Evolutionary conservation across 83 land plant genomes (phyloP), one percentile per base, ranked within the genome.

Genomic region (Larix sibirica): DNA sequence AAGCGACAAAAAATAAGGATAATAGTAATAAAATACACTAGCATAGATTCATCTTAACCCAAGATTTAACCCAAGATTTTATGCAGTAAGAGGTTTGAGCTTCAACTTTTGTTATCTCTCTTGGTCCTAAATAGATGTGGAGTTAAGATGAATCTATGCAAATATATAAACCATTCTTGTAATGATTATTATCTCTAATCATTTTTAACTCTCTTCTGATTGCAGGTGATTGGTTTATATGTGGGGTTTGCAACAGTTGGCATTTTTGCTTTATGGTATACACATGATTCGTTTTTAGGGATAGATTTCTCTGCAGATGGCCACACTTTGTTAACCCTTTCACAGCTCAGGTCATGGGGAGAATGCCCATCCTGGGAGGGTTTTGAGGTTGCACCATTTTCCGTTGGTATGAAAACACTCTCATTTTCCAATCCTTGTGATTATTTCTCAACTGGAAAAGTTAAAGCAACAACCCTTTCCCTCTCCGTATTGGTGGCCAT

Each of bases 211-310:
- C 56, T 50, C 56, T 50, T 10, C 54, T 47, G 54, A 14, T 23
- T 83, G 80, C 91, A 96, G 98, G 98, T 92, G 2, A 91, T 96
- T 80, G 98, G 98, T 33, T 70, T 90, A 6, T 96, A 96, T 85
- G 98, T 94, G 33, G 98, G 98, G 59, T 0, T 96, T 84, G 98
- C 98, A 62, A 96, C 98, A 10, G 95, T 94, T 10, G 98, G 98
- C 40, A 81, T 92, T 0, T 94, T 92, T 83, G 86, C 90, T 76
- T 88, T 96, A 56, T 96, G 98, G 98, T 96, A 86, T 66, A 96
- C 98, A 33, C 91, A 91, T 62, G 89, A 79, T 50, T 93, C 97
- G 17, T 95, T 95, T 87, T 56, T 95, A 66, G 97, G 97, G 36
- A 91, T 95, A 28, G 90, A 95, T 71, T 81, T 95, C 23, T 85